These are phyloP conservation scores for Chalciporus piperatus DNA, from an alignment of 768 basidiomycete species.

Conservation along the genomic window DNA sequence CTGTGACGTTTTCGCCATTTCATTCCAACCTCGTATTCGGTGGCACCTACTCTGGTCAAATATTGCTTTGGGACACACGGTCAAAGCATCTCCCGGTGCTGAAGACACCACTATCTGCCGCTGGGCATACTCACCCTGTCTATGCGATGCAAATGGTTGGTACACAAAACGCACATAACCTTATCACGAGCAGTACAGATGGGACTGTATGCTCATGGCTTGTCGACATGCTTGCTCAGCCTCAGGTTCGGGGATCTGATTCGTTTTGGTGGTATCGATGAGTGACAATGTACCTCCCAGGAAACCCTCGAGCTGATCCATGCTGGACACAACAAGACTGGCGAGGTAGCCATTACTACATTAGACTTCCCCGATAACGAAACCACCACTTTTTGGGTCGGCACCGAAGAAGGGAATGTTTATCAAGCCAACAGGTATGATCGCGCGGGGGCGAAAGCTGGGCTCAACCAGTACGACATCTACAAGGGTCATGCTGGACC, in stretches of 20 bases:
- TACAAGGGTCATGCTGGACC: constrained; percentile 94
- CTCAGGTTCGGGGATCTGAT: constrained; percentile 58
- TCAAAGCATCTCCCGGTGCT: constrained; percentile 94
- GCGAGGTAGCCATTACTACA: constrained; percentile 91
- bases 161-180: constrained; percentile 96
- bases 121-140: constrained; percentile 97
- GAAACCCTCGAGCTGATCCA: constrained; percentile 92
- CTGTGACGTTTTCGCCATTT: constrained; percentile 95
- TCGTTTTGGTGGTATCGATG: not conserved
- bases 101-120: constrained; percentile 93
- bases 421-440: constrained; percentile 98
- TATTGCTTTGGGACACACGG: constrained; percentile 96
- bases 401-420: constrained; percentile 96
- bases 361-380: constrained; percentile 96
- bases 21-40: constrained; percentile 97
- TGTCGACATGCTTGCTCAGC: constrained; percentile 97
- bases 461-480: constrained; percentile 88
- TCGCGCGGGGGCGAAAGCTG: constrained; percentile 94
- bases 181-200: constrained; percentile 96
- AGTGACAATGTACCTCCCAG: constrained; percentile 37
- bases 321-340: constrained; percentile 92
- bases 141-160: constrained; percentile 99
- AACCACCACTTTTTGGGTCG: constrained; percentile 95
- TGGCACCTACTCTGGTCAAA: constrained; percentile 99
- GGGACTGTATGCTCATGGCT: constrained; percentile 97